Conservation (phyloP, 805 yeast genomes). For the Pichia insulana region DNA sequence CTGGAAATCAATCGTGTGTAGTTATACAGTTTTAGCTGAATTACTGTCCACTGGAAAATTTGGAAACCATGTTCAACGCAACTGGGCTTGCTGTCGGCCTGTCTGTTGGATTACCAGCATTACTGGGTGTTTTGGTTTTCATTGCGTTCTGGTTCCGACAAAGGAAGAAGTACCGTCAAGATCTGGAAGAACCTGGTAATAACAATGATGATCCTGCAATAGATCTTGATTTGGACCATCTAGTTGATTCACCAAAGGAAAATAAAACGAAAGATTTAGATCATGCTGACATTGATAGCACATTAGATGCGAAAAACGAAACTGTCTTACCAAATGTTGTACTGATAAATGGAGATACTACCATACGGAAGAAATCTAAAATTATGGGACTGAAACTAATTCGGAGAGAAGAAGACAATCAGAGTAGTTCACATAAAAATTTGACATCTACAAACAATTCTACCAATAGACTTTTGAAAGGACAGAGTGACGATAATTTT, state of each 20-base stretch:
- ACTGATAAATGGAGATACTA: conserved; percentile 7
- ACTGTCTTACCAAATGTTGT: not conserved
- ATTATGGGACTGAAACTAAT: conserved; percentile 21
- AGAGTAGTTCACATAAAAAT: not conserved
- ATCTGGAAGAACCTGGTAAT: conserved; percentile 27
- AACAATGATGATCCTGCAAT: conserved; percentile 30
- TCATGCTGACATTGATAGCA: not conserved
- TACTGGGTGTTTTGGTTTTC: conserved; percentile 30
- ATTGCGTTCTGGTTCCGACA: conserved; percentile 31
- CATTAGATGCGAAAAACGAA: not conserved
- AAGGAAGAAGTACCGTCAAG: conserved; percentile 30
- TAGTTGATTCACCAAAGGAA: conserved; percentile 12
- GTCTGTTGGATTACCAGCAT: conserved; percentile 45
- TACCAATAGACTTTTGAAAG: conserved; percentile 5
- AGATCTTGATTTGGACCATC: conserved; percentile 30
- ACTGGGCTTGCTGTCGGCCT: conserved; percentile 48
- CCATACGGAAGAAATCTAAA: conserved; percentile 18
- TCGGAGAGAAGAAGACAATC: conserved; percentile 1
- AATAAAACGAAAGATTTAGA: not conserved
- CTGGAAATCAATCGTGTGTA: too few relatives aligned
- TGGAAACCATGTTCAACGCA: conserved; percentile 26
- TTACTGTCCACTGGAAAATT: too few relatives aligned
- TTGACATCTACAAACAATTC: not conserved
- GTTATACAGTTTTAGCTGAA: too few relatives aligned
- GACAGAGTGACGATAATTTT: conserved; percentile 11